Conservation (phyloP, 1,139 yeast genomes). For the Candida sp. region DNA sequence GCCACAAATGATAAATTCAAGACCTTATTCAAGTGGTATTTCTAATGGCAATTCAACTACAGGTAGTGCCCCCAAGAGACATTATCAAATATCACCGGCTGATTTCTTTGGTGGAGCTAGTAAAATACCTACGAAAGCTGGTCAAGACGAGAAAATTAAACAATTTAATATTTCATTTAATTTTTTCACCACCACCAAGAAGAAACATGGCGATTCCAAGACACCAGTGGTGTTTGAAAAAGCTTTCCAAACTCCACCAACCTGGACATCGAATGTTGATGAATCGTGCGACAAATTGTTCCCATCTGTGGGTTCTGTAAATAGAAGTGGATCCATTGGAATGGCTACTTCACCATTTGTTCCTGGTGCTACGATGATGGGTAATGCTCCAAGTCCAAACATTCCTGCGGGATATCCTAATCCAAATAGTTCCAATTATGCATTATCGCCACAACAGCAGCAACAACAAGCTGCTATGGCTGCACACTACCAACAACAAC, state of each 20-base stretch:
- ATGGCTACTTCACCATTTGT: conserved; percentile 23
- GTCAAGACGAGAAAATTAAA: conserved; percentile 31
- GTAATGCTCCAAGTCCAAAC: conserved; percentile 16
- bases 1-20: conserved; percentile 28
- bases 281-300: conserved; percentile 49
- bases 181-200: conserved; percentile 45
- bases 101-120: conserved; percentile 48
- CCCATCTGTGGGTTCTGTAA: conserved; percentile 20
- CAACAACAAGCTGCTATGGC: conserved; percentile 27
- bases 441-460: conserved; percentile 24
- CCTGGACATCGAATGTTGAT: conserved; percentile 67
- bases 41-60: conserved; percentile 15
- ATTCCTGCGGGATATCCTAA: conserved; percentile 13
- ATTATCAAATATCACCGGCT: conserved; percentile 39
- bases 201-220: conserved; percentile 21
- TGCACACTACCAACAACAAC: conserved; percentile 36
- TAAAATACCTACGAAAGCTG: conserved; percentile 45
- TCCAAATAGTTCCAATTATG: conserved; percentile 16
- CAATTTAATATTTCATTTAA: conserved; percentile 52
- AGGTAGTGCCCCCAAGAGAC: conserved; percentile 25
- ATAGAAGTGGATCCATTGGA: conserved; percentile 6
- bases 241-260: conserved; percentile 75
- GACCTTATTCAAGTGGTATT: conserved; percentile 24
- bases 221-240: conserved; percentile 41
- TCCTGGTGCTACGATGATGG: conserved; percentile 25